Evolutionary conservation across 2,329 filamentous ascomycete genomes (phyloP).

Genomic region (Seiridium unicorne): DNA sequence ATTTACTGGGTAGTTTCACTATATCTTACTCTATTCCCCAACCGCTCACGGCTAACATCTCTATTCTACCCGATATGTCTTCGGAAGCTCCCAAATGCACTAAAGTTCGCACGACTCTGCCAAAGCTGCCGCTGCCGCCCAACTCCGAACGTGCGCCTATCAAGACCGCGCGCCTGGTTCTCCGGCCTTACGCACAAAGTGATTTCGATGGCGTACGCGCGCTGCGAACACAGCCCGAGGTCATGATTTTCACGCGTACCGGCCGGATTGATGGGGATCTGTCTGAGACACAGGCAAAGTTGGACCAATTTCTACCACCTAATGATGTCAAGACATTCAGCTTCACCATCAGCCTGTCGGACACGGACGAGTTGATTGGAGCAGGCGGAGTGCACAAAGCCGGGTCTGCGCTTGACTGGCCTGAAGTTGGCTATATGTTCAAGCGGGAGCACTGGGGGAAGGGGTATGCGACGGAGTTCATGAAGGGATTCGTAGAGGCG

Average conservation of each 20-base stretch:
- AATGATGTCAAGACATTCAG: constrained; percentile 53
- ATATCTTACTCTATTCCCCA: too few species aligned
- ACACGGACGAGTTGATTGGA: constrained; percentile 51
- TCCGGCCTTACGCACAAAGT: constrained; percentile 47
- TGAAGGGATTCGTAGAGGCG: constrained; percentile 41
- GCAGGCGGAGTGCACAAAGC: constrained; percentile 41
- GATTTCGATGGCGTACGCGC: constrained; percentile 50
- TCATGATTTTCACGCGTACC: constrained; percentile 58
- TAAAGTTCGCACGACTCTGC: constrained; percentile 48
- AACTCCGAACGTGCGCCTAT: constrained; percentile 37
- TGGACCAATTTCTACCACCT: constrained; percentile 44
- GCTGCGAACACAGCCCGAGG: constrained; percentile 56
- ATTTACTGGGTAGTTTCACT: too few species aligned
- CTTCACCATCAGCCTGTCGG: constrained; percentile 48
- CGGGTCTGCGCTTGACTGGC: constrained; percentile 45
- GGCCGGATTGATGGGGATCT: constrained; percentile 41
- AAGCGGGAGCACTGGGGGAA: constrained; percentile 51
- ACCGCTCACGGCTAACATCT: not conserved
- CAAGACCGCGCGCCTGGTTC: constrained; percentile 51
- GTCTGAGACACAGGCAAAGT: constrained; percentile 38
- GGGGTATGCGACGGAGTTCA: constrained; percentile 57
- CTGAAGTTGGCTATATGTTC: constrained; percentile 59
- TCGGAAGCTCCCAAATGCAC: constrained; percentile 14
- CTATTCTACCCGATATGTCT: not conserved
- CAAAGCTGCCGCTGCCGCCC: constrained; percentile 38